A percentile compares a stretch with the other conserved stretches of the same genome.
phyloP scores from a whole-genome alignment of 495 filamentous ascomycete species.

The Penicillium argentinense region DNA sequence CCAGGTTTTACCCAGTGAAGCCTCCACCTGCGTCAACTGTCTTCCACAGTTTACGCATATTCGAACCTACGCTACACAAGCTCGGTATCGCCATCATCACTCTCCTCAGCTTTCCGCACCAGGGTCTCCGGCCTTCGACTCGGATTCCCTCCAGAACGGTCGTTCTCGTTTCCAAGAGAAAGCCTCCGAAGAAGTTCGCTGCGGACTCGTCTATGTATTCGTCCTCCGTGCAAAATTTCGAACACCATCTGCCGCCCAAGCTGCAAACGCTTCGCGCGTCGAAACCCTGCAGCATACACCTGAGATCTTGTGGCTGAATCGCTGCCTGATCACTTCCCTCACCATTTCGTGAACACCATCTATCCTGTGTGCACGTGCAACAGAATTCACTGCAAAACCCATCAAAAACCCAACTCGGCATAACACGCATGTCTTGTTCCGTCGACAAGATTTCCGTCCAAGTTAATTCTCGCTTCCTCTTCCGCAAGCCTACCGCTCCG shows the following conservation, averaged over 20 bases:
- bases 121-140: constrained; percentile 31
- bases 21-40: constrained; percentile 25
- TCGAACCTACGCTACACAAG: constrained; percentile 6
- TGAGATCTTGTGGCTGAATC: constrained; percentile 83
- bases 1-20: constrained; percentile 22
- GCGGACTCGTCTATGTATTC: constrained; percentile 76
- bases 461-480: constrained; percentile 40
- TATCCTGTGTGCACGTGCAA: not conserved
- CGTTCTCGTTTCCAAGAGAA: constrained; percentile 42
- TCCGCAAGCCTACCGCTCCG: constrained; percentile 21
- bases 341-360: constrained; percentile 13
- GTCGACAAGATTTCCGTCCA: constrained; percentile 42
- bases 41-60: constrained; percentile 18
- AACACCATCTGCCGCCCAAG: constrained; percentile 85
- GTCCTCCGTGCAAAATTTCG: constrained; percentile 70
- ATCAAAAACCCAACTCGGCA: constrained; percentile 53
- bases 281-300: constrained; percentile 83
- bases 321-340: constrained; percentile 18
- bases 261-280: constrained; percentile 90
- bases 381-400: constrained; percentile 43
- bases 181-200: constrained; percentile 32
- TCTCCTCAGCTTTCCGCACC: constrained; percentile 14
- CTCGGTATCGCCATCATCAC: constrained; percentile 30
- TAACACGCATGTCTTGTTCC: constrained; percentile 57
- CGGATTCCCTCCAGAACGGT: constrained; percentile 35